A percentile compares a stretch with the other conserved stretches of the same genome.
These are phyloP conservation scores for Oropetium thomaeum DNA, from an alignment of 176 grass and related monocot genomes.

Conservation along the genomic window DNA sequence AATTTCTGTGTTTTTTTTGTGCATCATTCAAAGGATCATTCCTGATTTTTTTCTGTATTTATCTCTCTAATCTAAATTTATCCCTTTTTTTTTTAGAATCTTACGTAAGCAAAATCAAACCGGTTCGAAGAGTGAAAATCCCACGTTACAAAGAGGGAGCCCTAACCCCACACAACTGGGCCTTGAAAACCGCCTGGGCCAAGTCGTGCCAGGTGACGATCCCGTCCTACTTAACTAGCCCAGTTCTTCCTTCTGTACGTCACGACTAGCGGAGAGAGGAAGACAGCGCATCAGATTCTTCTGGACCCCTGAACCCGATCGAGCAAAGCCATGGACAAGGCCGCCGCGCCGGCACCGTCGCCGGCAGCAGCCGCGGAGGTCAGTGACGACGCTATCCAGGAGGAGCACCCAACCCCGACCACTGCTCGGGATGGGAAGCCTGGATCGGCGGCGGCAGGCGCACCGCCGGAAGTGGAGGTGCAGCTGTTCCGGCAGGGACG, in stretches of 20 bases:
- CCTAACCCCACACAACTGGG: too few species aligned
- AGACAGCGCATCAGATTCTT: slow-evolving; percentile 12
- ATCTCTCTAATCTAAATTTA: too few species aligned
- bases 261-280: not conserved
- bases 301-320: slow-evolving; percentile 13
- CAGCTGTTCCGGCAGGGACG: slow-evolving; percentile 62
- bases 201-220: too few species aligned
- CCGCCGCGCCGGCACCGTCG: not conserved
- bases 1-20: too few species aligned
- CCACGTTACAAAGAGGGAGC: too few species aligned
- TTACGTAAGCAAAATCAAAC: too few species aligned
- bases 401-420: slow-evolving; percentile 18
- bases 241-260: not conserved
- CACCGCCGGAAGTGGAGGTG: slow-evolving; percentile 70
- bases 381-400: slow-evolving; percentile 37
- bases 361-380: not conserved
- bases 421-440: slow-evolving; percentile 34
- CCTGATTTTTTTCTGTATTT: too few species aligned
- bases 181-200: too few species aligned
- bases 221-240: too few species aligned
- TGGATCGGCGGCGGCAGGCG: slow-evolving; percentile 42
- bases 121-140: too few species aligned
- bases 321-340: slow-evolving; percentile 33
- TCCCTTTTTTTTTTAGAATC: too few species aligned
- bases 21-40: too few species aligned